Conservation (phyloP, 768 basidiomycete genomes). For the Filobasidium floriforme region DNA sequence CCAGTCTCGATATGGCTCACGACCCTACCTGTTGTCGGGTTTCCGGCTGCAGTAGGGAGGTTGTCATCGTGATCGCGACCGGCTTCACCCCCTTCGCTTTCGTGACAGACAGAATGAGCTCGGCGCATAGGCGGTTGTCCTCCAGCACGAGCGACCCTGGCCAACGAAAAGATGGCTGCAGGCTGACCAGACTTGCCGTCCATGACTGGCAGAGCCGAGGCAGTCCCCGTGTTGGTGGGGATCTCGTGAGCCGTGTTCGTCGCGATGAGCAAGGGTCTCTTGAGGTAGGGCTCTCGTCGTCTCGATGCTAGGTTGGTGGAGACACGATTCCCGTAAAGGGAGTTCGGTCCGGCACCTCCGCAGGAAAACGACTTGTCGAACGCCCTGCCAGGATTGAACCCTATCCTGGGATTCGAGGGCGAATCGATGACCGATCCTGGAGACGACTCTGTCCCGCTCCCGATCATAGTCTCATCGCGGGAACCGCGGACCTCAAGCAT, state of each 20-base stretch:
- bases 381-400: conserved; percentile 15
- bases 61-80: too few relatives aligned
- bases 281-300: conserved; percentile 29
- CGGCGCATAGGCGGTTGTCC: conserved; percentile 37
- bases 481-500: conserved; percentile 22
- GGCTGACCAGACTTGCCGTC: conserved; percentile 25
- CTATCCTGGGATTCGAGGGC: conserved; percentile 37
- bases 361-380: conserved; percentile 36
- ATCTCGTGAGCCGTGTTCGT: conserved; percentile 21
- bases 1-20: conserved; percentile 24
- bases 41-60: conserved; percentile 22
- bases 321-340: conserved; percentile 24
- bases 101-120: conserved; percentile 43
- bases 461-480: not conserved
- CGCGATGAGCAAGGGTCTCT: conserved; percentile 37
- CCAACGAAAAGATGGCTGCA: not conserved
- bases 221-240: conserved; percentile 20
- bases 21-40: conserved; percentile 30
- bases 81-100: conserved; percentile 7
- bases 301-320: conserved; percentile 22
- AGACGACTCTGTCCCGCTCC: conserved; percentile 21
- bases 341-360: conserved; percentile 27
- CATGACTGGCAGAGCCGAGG: conserved; percentile 35
- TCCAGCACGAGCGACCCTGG: conserved; percentile 19
- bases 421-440: conserved; percentile 39